phyloP scores from a whole-genome alignment of 106 monocot genomes.

The Hemerocallis citrina region DNA sequence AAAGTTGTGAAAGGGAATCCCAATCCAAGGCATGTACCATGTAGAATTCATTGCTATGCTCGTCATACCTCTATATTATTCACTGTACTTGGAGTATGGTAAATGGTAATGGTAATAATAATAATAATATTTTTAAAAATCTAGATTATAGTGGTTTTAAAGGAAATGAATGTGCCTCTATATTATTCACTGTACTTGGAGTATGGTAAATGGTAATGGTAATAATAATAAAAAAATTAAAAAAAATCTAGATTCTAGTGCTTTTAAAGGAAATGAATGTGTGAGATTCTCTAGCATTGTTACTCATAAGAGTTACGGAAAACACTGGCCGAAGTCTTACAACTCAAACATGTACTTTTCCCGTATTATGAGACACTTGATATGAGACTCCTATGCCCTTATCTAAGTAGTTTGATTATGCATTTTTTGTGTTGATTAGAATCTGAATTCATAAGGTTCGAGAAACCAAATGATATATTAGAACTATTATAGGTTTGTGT shows the following conservation, averaged over 20 bases:
- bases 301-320: neutral
- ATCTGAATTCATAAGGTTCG: neutral
- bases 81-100: neutral
- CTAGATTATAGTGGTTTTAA: neutral
- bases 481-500: neutral
- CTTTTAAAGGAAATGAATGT: neutral
- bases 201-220: no score
- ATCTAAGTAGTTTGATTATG: neutral
- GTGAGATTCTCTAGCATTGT: neutral
- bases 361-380: no score
- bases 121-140: no score
- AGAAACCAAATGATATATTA: neutral
- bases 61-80: no score
- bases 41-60: no score
- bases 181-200: neutral
- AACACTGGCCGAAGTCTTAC: no score
- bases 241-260: neutral
- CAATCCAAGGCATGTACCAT: slow-evolving; percentile 62
- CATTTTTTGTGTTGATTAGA: neutral
- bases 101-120: no score
- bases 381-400: neutral
- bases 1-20: slow-evolving; percentile 99
- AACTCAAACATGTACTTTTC: neutral
- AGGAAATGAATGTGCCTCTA: neutral
- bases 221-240: no score